Evolutionary conservation across 106 monocot species (phyloP), one percentile per base, ranked within the genome.

Genomic region (Dendrobium catenatum): DNA sequence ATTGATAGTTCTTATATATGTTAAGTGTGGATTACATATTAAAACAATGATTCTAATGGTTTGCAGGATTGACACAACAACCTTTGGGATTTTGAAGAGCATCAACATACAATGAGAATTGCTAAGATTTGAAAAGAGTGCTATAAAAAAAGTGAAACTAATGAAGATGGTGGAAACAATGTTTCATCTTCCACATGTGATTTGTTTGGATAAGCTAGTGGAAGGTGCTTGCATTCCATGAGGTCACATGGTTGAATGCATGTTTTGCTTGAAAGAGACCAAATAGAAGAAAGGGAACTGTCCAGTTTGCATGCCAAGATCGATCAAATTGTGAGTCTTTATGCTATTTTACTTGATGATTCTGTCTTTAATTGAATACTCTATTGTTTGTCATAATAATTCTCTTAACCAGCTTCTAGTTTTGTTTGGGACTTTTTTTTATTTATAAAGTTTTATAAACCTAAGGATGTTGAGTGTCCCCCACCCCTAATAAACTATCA

Each of bases 191-290:
- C 82, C 6, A 19, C 43, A 4, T 97, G 96, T 92, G 46, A 89
- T 97, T 43, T 94, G 96, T 74, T 84, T 90, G 80, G 96, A 97
- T 86, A 89, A 88, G n/a, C 82, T 86, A 27, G 91, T 86, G 18
- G 91, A 98, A 72, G 94, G 91, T 9, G 97, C 92, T 24, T 94
- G 94, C 79, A 89, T 98, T 80, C 97, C 97, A 0, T 98, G 97
- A 27, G 92, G 97, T 55, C 97, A 98, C 80, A 90, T 95, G 95
- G 92, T 85, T 13, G 95, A 90, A n/a, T 95, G 95, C 83, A 95
- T 95, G 92, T 73, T 84, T 15, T 98, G 94, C 73, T 61, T 95
- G 81, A 93, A 79, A 74, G 97, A 98, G 80, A 89, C 94, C 42
- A 88, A 98, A 73, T 78, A 70, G 2, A 95, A 98, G 85, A 79